Conservation (phyloP, 176 grass and related monocot species). For the Aegilops sharonensis region DNA sequence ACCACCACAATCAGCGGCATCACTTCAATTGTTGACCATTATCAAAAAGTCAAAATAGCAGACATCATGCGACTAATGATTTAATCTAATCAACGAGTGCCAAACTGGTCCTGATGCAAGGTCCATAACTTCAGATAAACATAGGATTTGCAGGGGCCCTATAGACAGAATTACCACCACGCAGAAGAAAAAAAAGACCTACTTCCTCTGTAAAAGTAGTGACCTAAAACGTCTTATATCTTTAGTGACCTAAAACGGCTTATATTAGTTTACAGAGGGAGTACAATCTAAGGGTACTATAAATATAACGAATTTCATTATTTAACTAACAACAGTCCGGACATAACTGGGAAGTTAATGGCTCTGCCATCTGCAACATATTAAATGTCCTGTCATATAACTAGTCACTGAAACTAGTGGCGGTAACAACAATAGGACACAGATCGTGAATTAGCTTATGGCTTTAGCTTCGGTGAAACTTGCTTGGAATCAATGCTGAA, state of each 20-base stretch:
- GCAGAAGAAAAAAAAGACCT: no score
- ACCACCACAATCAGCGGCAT: conserved; percentile 15
- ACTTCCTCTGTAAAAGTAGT: no score
- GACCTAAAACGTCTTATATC: no score
- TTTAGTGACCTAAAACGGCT: no score
- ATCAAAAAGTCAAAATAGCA: not conserved
- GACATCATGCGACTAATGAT: not conserved
- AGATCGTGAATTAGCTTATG: conserved; percentile 29
- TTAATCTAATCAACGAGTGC: not conserved
- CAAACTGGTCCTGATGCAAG: conserved; percentile 7
- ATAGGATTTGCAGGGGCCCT: conserved; percentile 8
- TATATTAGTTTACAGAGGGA: no score
- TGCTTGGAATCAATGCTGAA: not conserved
- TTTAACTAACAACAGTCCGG: not conserved
- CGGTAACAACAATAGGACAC: not conserved
- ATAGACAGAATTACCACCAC: not conserved
- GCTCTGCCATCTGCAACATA: not conserved
- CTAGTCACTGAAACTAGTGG: not conserved
- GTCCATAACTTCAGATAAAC: conserved; percentile 22
- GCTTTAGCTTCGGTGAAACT: conserved; percentile 8
- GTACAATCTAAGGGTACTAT: not conserved
- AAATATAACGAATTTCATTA: conserved; percentile 13
- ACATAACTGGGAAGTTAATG: not conserved
- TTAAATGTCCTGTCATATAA: not conserved
- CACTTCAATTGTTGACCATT: not conserved